phyloP scores from a whole-genome alignment of 164 flowering plant genomes.

The Litsea cubeba region DNA sequence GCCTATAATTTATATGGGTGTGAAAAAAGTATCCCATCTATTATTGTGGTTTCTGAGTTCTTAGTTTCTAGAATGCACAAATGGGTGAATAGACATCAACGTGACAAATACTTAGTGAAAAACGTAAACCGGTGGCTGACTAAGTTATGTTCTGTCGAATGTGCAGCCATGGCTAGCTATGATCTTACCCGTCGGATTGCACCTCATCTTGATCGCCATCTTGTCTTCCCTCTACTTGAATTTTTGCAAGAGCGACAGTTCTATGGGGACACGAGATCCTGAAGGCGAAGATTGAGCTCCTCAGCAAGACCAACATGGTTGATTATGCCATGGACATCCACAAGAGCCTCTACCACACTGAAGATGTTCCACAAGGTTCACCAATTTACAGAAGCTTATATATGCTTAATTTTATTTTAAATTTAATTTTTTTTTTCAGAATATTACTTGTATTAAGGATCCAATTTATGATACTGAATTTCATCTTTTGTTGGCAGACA shows the following conservation, averaged over 20 bases:
- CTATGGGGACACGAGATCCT: constrained; percentile 66
- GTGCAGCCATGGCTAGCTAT: constrained; percentile 46
- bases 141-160: not conserved
- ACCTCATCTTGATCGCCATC: constrained; percentile 76
- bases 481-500: constrained; percentile 34
- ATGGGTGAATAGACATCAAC: too few species aligned
- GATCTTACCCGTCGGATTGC: constrained; percentile 74
- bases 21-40: too few species aligned
- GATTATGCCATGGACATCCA: constrained; percentile 99
- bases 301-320: constrained; percentile 94
- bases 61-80: too few species aligned
- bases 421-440: not conserved
- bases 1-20: too few species aligned
- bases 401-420: not conserved
- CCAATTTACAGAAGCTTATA: too few species aligned
- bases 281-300: constrained; percentile 80
- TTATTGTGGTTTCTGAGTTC: too few species aligned
- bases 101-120: too few species aligned
- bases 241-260: constrained; percentile 70
- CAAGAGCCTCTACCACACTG: constrained; percentile 77
- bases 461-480: too few species aligned
- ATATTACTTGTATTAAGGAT: too few species aligned
- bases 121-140: too few species aligned
- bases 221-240: constrained; percentile 83
- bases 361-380: constrained; percentile 87